phyloP scores from a whole-genome alignment of 345 rosid species.

The Eucalyptus microcorys region DNA sequence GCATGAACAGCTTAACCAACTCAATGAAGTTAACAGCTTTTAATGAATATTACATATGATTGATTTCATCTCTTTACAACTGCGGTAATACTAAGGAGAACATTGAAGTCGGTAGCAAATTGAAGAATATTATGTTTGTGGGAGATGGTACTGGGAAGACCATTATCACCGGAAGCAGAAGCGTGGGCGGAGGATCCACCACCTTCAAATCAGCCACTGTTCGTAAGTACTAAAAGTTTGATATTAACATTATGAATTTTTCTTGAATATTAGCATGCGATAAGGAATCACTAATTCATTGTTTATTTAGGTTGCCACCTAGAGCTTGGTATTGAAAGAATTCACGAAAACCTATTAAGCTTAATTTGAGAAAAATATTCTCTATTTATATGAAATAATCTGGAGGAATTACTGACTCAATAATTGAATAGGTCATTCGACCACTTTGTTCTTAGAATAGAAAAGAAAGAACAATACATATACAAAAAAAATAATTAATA shows the following conservation, averaged over 20 bases:
- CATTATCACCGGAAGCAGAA: constrained; percentile 69
- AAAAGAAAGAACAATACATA: not conserved
- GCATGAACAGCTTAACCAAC: not conserved
- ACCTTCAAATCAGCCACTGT: constrained; percentile 86
- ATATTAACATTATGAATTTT: not conserved
- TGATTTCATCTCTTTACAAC: not conserved
- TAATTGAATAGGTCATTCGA: not conserved
- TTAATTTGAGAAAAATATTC: not conserved
- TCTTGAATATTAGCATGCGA: not conserved
- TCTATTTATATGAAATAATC: not conserved
- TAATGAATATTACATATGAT: not conserved
- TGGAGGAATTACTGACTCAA: not conserved
- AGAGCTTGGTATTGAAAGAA: not conserved
- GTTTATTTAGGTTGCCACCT: not conserved
- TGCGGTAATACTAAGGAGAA: constrained; percentile 17
- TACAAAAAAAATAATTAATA: not conserved
- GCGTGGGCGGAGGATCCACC: constrained; percentile 79
- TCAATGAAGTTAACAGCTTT: not conserved
- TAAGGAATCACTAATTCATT: not conserved
- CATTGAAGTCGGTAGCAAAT: constrained; percentile 28
- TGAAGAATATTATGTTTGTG: constrained; percentile 65
- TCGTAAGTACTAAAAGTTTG: constrained; percentile 31
- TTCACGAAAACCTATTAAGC: not conserved
- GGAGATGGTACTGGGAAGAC: constrained; percentile 76
- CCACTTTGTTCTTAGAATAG: not conserved